A percentile compares a stretch with the other conserved stretches of the same genome.
phyloP scores from a whole-genome alignment of 83 land plant species.

The Thuja plicata region DNA sequence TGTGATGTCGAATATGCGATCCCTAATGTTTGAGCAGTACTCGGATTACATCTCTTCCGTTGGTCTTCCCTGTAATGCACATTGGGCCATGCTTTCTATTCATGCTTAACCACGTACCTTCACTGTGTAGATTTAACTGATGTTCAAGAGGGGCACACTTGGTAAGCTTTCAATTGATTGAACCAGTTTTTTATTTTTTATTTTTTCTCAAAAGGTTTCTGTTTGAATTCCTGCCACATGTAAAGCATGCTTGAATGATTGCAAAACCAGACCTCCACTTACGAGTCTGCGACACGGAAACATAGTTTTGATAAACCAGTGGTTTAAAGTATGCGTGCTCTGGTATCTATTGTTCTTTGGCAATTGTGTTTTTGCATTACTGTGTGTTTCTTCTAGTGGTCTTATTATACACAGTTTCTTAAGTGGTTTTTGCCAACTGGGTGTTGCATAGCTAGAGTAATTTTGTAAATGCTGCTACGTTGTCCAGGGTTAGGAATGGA shows the following conservation, averaged over 20 bases:
- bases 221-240: not conserved
- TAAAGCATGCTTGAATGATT: not conserved
- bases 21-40: not conserved
- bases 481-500: not conserved
- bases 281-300: not conserved
- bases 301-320: not conserved
- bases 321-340: not conserved
- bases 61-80: not conserved
- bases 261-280: not conserved
- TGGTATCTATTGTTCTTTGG: not conserved
- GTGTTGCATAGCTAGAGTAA: not conserved
- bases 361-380: not conserved
- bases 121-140: not conserved
- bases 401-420: not conserved
- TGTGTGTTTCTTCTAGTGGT: not conserved
- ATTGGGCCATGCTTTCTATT: not conserved
- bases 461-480: not conserved
- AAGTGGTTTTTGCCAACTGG: not conserved
- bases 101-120: not conserved
- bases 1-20: not conserved
- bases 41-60: not conserved
- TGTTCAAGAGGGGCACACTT: not conserved
- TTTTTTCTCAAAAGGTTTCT: no score
- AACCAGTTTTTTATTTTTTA: not conserved
- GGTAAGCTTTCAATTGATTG: not conserved